Percentiles rank a stretch among this genome's conserved stretches.
Evolutionary conservation across 257 asterid genomes (phyloP).

Genomic region (Solanum chmielewskii): DNA sequence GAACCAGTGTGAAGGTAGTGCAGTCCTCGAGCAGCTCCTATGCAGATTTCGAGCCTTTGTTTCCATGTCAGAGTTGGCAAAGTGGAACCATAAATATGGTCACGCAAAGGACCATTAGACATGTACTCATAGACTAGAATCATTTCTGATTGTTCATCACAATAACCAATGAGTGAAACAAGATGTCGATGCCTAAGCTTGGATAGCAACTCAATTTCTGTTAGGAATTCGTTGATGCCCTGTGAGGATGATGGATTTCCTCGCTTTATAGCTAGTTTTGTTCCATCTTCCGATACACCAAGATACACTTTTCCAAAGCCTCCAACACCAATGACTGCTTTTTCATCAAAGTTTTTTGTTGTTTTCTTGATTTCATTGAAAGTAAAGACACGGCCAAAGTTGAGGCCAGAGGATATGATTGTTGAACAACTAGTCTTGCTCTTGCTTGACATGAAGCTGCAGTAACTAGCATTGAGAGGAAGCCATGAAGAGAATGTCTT

Average conservation of each 20-base stretch:
- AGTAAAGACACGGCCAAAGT: constrained; percentile 59
- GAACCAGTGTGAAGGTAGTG: constrained; percentile 96
- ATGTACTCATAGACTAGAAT: constrained; percentile 79
- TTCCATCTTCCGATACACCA: constrained; percentile 49
- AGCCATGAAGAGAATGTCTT: constrained; percentile 87
- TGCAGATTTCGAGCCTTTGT: constrained; percentile 81
- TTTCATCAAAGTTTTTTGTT: constrained; percentile 64
- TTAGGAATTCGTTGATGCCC: constrained; percentile 81
- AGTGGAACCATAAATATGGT: constrained; percentile 60
- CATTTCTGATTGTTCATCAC: constrained; percentile 83
- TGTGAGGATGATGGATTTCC: constrained; percentile 83
- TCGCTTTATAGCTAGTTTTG: constrained; percentile 66
- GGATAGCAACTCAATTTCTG: constrained; percentile 70
- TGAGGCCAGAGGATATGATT: constrained; percentile 35
- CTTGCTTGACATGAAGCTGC: constrained; percentile 68
- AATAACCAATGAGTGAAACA: constrained; percentile 77
- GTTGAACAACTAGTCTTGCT: constrained; percentile 54
- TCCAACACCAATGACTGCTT: constrained; percentile 68
- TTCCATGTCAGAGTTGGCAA: constrained; percentile 58
- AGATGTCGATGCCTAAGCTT: constrained; percentile 84
- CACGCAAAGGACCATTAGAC: constrained; percentile 74
- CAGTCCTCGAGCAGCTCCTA: constrained; percentile 83
- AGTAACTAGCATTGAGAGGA: constrained; percentile 52
- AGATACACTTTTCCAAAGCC: constrained; percentile 97
- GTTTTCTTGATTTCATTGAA: constrained; percentile 53